phyloP scores from a whole-genome alignment of 805 yeast species.

The Myxozyma lipomycoides region DNA sequence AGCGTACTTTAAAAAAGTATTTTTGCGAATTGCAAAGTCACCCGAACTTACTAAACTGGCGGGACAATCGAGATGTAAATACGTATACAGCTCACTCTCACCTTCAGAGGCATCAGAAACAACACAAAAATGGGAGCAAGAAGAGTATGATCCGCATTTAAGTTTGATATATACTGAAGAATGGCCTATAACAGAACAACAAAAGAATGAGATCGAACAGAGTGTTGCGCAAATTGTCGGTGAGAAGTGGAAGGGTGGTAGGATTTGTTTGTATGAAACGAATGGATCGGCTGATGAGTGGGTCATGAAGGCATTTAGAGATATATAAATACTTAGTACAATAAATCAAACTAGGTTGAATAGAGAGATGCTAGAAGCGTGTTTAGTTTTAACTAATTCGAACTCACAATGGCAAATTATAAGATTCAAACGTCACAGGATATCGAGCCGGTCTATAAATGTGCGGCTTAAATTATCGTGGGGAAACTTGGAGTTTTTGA shows the following conservation, averaged over 20 bases:
- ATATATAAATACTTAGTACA: slow-evolving; percentile 11
- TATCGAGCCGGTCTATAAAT: too few relatives aligned
- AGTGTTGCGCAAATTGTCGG: slow-evolving; percentile 53
- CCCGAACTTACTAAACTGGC: slow-evolving; percentile 52
- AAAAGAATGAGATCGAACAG: slow-evolving; percentile 56
- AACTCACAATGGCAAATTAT: too few relatives aligned
- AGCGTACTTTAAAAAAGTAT: slow-evolving; percentile 51
- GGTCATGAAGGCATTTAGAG: slow-evolving; percentile 53
- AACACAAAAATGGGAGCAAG: slow-evolving; percentile 48
- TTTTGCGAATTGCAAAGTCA: slow-evolving; percentile 45
- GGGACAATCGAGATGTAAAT: slow-evolving; percentile 38
- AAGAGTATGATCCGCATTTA: slow-evolving; percentile 67
- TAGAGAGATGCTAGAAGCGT: too few relatives aligned
- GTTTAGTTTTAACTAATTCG: too few relatives aligned
- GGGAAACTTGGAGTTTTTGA: too few relatives aligned
- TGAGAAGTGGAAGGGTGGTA: slow-evolving; percentile 58
- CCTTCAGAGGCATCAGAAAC: slow-evolving; percentile 46
- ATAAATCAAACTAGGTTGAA: too few relatives aligned
- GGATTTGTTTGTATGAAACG: slow-evolving; percentile 61
- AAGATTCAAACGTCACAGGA: too few relatives aligned
- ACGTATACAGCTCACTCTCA: slow-evolving; percentile 30
- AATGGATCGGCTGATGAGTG: slow-evolving; percentile 70
- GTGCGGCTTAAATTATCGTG: too few relatives aligned
- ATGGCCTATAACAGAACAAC: slow-evolving; percentile 64
- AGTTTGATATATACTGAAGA: slow-evolving; percentile 64